Base-by-base conservation (phyloP, 2,329 filamentous ascomycete species). In the Chaetoscypha palmicola region DNA sequence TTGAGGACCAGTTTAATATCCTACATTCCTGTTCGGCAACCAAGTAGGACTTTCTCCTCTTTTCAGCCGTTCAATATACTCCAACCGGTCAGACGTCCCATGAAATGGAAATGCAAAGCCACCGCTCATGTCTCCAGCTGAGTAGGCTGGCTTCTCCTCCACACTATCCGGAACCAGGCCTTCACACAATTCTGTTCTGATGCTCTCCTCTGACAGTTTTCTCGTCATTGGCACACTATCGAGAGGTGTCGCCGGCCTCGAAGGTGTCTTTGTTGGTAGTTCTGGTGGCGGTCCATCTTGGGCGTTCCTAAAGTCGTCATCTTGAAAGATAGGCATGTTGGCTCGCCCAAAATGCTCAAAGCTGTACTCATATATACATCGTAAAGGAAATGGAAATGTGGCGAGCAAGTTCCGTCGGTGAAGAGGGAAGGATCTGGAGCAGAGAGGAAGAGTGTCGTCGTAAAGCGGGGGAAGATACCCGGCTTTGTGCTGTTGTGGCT, bases 31-130 rank as follows among this genome's bases (percentile, higher is more conserved):
- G 60, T 73, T 78, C 21, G 79, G 76, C 30, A 81, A 70, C 86
- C 86, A 92, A 3, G 79, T 77, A 28, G 86, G 82, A 58, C 79
- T 84, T 64, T 89, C 81, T 23, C 79, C 80, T 62, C 77, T 79
- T 68, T 96, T 96, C 53, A 96, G 73, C 52, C 82, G 76, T 64
- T 89, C 78, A 45, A 97, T 96, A 56, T 95, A 69, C 63, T 90
- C 83, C 45, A 79, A 79, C 51, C 90, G 76, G 62, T 88, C 80
- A 14, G 71, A 72, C 23, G 49, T 57, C 37, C 43, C 51, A 48
- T 50, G 44, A 28, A 36, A 45, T 21, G 50, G 40, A 37, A 52
- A 56, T 17, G 31, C 36, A 31, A 53, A 52, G 23, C 23, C 37
- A 10, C 49, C 41, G 24, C 50, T 38, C 43, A 53, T 44, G n/a